phyloP scores from a whole-genome alignment of 1,284 basidiomycete species.

The Cutaneotrichosporon cavernicola region DNA sequence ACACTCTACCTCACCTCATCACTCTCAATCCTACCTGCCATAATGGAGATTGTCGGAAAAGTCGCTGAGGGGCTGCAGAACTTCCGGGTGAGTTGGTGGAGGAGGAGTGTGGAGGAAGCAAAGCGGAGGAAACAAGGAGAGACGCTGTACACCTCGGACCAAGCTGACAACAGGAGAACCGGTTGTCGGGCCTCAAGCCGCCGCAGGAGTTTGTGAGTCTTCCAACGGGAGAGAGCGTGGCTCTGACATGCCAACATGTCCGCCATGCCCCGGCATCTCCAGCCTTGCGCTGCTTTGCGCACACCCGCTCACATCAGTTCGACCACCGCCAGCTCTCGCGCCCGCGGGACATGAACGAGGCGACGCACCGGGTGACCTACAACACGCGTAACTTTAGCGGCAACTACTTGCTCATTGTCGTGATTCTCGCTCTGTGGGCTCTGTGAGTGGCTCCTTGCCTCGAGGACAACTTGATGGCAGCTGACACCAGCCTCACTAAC shows the following conservation, averaged over 20 bases:
- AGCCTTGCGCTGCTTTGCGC: not conserved
- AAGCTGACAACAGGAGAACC: slow-evolving; percentile 34
- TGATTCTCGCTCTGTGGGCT: slow-evolving; percentile 76
- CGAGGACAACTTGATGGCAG: not conserved
- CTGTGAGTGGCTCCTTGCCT: slow-evolving; percentile 59
- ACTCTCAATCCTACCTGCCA: slow-evolving; percentile 3
- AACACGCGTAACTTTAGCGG: slow-evolving; percentile 88
- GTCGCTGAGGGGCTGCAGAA: slow-evolving; percentile 30
- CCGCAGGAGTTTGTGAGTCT: slow-evolving; percentile 44
- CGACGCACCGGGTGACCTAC: slow-evolving; percentile 73
- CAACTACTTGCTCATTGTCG: slow-evolving; percentile 80
- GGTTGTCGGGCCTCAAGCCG: slow-evolving; percentile 40
- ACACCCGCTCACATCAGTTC: slow-evolving; percentile 56
- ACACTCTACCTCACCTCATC: not conserved
- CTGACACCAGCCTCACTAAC: slow-evolving; percentile 61
- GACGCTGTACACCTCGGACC: too few relatives aligned
- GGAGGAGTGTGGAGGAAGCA: not conserved
- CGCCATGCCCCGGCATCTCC: too few relatives aligned
- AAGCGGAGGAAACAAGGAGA: too few relatives aligned
- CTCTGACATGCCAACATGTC: not conserved
- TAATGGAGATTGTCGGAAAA: slow-evolving; percentile 35
- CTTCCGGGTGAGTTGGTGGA: slow-evolving; percentile 31
- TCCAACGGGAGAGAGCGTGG: not conserved
- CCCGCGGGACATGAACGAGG: slow-evolving; percentile 62
- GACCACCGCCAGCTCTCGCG: slow-evolving; percentile 84